Evolutionary conservation across 2,329 filamentous ascomycete species (phyloP).

Genomic region (Phialocephala sp.): DNA sequence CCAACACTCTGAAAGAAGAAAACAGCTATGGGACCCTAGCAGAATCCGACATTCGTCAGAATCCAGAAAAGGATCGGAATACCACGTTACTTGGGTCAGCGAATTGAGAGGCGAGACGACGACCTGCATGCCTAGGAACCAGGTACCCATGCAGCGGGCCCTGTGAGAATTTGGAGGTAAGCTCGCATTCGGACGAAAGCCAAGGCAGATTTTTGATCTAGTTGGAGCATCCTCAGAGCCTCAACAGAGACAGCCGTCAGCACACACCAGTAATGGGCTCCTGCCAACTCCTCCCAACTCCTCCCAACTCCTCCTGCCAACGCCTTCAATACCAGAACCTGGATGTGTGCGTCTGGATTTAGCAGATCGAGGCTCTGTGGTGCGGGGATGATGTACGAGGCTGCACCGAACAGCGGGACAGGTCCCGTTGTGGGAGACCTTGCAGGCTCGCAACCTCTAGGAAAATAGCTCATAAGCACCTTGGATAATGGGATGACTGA

Average conservation of each 20-base stretch:
- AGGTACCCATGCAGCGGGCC: slow-evolving; percentile 2
- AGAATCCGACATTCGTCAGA: slow-evolving; percentile 3
- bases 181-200: slow-evolving; percentile 10
- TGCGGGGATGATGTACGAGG: background rate
- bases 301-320: background rate
- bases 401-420: background rate
- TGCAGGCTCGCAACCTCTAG: background rate
- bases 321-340: background rate
- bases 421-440: background rate
- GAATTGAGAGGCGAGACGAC: slow-evolving; percentile 3
- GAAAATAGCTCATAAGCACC: slow-evolving; percentile 2
- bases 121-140: slow-evolving; percentile 5
- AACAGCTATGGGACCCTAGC: slow-evolving; percentile 38
- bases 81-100: slow-evolving; percentile 18
- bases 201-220: background rate
- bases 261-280: background rate
- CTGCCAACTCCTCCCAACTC: too few relatives aligned
- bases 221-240: background rate
- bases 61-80: slow-evolving; percentile 8
- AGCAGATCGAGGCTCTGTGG: background rate
- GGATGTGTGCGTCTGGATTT: background rate
- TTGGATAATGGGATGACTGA: slow-evolving; percentile 1
- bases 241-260: background rate
- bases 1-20: slow-evolving; percentile 31
- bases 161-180: background rate